Evolutionary conservation across 768 basidiomycete species (phyloP).

Genomic region (Pseudohyphozyma bogoriensis): DNA sequence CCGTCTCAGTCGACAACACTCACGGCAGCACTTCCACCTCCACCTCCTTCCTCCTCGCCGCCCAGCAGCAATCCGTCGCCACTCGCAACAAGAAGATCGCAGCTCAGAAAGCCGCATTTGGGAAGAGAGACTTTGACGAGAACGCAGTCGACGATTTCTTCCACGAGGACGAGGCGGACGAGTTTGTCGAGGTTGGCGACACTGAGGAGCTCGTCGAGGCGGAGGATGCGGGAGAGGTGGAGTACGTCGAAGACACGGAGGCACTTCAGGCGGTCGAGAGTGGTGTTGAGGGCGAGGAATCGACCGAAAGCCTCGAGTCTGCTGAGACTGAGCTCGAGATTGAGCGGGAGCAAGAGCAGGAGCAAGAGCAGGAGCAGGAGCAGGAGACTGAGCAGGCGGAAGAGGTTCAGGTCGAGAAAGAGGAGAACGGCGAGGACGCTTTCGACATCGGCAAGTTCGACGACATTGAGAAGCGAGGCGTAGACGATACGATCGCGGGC

Average conservation of each 20-base stretch:
- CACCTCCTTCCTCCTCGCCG: constrained; percentile 21
- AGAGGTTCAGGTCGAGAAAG: neutral
- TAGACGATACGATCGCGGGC: too few relatives aligned
- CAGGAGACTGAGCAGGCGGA: too few relatives aligned
- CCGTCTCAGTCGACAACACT: constrained; percentile 16
- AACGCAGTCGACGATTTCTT: neutral
- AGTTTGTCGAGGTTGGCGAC: neutral
- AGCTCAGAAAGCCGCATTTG: constrained; percentile 18
- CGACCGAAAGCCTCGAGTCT: neutral
- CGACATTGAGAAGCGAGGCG: too few relatives aligned
- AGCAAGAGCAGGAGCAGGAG: neutral
- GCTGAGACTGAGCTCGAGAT: neutral
- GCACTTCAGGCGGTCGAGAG: too few relatives aligned
- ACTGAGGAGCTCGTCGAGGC: neutral
- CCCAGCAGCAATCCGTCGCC: constrained; percentile 19
- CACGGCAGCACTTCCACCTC: neutral
- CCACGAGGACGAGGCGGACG: constrained; percentile 3
- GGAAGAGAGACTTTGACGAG: neutral
- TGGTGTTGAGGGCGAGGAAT: too few relatives aligned
- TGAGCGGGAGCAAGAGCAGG: neutral
- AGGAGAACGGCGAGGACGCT: neutral
- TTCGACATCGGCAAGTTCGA: neutral
- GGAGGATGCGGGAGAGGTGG: too few relatives aligned
- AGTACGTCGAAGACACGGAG: too few relatives aligned
- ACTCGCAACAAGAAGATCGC: constrained; percentile 26